Conservation (phyloP, 2,329 filamentous ascomycete species). For the Simplicillium aogashimaense region DNA sequence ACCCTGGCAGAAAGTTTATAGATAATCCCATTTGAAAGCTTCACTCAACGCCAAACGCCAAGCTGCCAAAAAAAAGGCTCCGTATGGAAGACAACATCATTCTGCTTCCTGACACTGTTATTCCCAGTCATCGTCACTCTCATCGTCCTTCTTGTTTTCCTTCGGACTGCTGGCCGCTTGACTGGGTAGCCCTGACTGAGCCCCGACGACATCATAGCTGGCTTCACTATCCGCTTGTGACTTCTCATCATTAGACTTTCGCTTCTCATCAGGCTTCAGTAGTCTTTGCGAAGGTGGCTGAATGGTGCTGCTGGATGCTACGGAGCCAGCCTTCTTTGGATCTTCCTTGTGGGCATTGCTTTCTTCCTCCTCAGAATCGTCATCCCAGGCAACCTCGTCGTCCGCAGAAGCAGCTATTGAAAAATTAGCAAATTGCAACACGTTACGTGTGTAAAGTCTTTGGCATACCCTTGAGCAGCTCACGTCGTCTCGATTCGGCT, state of each 20-base stretch:
- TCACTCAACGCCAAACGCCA: neutral
- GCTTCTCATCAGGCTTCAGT: constrained; percentile 55
- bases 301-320: constrained; percentile 50
- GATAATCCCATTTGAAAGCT: neutral
- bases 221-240: constrained; percentile 89
- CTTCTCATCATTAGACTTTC: constrained; percentile 77
- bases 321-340: constrained; percentile 35
- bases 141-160: constrained; percentile 42
- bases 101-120: constrained; percentile 23
- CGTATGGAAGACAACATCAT: constrained; percentile 5
- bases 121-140: constrained; percentile 72
- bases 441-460: neutral
- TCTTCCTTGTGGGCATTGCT: constrained; percentile 17
- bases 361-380: constrained; percentile 52
- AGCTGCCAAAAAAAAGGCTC: constrained; percentile 9
- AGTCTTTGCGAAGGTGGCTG: constrained; percentile 36
- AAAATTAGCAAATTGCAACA: constrained; percentile 7
- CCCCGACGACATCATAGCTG: constrained; percentile 88
- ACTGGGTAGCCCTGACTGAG: constrained; percentile 65
- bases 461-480: constrained; percentile 76
- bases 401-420: constrained; percentile 54
- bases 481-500: constrained; percentile 78
- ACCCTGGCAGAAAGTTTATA: neutral
- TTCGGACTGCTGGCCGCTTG: constrained; percentile 63
- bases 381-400: constrained; percentile 63